phyloP scores from a whole-genome alignment of 75 land plant genomes.

The Isoetes taiwanensis region DNA sequence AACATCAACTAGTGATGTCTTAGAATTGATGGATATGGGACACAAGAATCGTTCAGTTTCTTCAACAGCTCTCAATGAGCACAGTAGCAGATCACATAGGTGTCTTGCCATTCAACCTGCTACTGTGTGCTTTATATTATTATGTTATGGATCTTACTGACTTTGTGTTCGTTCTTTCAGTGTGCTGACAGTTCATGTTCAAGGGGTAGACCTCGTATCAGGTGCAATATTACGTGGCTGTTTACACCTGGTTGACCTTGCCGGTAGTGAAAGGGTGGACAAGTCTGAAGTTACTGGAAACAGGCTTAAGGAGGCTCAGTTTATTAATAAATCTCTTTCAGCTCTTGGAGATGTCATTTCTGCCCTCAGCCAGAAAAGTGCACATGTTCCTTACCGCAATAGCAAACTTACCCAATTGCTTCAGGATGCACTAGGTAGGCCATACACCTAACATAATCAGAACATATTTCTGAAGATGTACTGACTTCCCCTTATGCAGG shows the following conservation, averaged over 20 bases:
- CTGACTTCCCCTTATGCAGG: conserved; percentile 32
- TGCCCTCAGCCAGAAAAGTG: conserved; percentile 65
- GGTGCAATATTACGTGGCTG: conserved; percentile 59
- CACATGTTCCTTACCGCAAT: conserved; percentile 91
- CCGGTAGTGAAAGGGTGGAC: conserved; percentile 97
- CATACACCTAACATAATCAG: neutral
- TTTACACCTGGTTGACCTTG: conserved; percentile 89
- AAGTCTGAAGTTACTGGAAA: conserved; percentile 96
- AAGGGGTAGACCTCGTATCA: conserved; percentile 60
- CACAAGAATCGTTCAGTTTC: conserved; percentile 82
- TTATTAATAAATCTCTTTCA: conserved; percentile 93
- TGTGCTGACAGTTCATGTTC: conserved; percentile 89
- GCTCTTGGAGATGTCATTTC: conserved; percentile 97
- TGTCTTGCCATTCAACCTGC: conserved; percentile 3
- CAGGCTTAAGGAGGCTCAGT: conserved; percentile 90
- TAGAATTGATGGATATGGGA: conserved; percentile 81
- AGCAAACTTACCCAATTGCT: conserved; percentile 97
- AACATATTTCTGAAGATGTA: neutral
- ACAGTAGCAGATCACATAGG: conserved; percentile 98
- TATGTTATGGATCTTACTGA: neutral
- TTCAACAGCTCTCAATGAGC: conserved; percentile 88
- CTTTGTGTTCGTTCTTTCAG: conserved; percentile 26
- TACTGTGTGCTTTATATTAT: neutral
- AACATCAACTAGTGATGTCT: conserved; percentile 73
- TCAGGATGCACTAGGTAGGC: conserved; percentile 78